Conservation (phyloP, 1,284 basidiomycete species). For the Cutaneotrichosporon mucoides region DNA sequence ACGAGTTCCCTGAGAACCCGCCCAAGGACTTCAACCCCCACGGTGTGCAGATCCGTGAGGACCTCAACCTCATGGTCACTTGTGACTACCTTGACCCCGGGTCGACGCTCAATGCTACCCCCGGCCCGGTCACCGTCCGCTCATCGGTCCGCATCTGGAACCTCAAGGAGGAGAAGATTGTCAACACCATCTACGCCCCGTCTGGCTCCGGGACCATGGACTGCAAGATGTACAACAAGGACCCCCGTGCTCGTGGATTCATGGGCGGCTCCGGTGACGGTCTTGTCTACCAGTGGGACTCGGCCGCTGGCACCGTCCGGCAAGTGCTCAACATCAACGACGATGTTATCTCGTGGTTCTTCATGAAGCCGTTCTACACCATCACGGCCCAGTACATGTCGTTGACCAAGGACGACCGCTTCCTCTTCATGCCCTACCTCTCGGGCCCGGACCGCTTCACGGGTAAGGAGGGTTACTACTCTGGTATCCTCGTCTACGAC, state of each 20-base stretch:
- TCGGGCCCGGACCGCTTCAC: conserved; percentile 9
- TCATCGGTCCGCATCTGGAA: conserved; percentile 16
- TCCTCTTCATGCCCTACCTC: conserved; percentile 14
- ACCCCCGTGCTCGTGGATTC: conserved; percentile 10
- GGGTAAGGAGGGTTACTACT: conserved; percentile 8
- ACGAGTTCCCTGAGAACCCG: conserved; percentile 10
- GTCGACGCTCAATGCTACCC: conserved; percentile 5
- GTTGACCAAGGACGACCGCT: conserved; percentile 14
- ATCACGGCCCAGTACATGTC: conserved; percentile 17
- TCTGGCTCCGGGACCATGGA: conserved; percentile 15
- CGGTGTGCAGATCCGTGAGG: conserved; percentile 15
- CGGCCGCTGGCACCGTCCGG: background rate
- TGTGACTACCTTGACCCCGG: conserved; percentile 14
- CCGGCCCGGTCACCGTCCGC: conserved; percentile 6
- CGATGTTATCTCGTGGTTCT: conserved; percentile 6
- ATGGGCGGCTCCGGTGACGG: conserved; percentile 18
- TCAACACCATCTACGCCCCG: conserved; percentile 9
- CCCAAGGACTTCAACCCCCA: conserved; percentile 14
- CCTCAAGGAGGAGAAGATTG: conserved; percentile 8
- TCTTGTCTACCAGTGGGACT: conserved; percentile 14
- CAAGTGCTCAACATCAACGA: conserved; percentile 13
- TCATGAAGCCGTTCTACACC: conserved; percentile 5
- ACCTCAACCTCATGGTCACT: conserved; percentile 17
- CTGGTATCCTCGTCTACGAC: conserved; percentile 14
- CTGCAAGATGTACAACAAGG: conserved; percentile 9